phyloP scores from a whole-genome alignment of 2,329 filamentous ascomycete genomes.

The Exophiala bonariae region DNA sequence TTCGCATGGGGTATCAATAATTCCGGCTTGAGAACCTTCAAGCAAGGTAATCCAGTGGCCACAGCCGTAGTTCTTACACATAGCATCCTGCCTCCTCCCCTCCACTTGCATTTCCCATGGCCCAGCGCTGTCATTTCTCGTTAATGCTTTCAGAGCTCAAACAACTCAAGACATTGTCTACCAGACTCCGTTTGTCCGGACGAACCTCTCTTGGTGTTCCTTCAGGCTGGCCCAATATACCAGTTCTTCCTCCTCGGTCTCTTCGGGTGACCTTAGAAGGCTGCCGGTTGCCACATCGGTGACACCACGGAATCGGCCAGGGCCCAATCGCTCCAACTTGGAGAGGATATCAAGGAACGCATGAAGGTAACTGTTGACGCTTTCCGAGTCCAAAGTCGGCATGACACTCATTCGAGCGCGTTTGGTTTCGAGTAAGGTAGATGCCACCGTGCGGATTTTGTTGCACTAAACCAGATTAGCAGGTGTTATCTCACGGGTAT shows the following conservation, averaged over 20 bases:
- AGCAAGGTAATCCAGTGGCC: too few relatives aligned
- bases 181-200: slow-evolving; percentile 19
- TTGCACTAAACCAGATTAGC: slow-evolving; percentile 55
- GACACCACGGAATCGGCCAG: slow-evolving; percentile 17
- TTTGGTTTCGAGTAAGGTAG: slow-evolving; percentile 69
- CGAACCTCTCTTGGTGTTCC: slow-evolving; percentile 74
- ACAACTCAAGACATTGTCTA: not conserved
- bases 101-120: too few relatives aligned
- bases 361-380: slow-evolving; percentile 66
- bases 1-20: too few relatives aligned
- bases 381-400: slow-evolving; percentile 50
- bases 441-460: slow-evolving; percentile 83
- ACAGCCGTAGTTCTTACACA: too few relatives aligned
- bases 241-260: slow-evolving; percentile 75
- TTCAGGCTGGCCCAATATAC: slow-evolving; percentile 75
- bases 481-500: not conserved
- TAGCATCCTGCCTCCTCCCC: too few relatives aligned
- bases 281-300: slow-evolving; percentile 13
- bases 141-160: not conserved
- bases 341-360: slow-evolving; percentile 74
- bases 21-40: too few relatives aligned
- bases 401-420: slow-evolving; percentile 51
- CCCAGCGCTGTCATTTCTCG: not conserved
- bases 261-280: slow-evolving; percentile 33
- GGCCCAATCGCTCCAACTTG: slow-evolving; percentile 65